Evolutionary conservation across 768 basidiomycete species (phyloP).

Genomic region (Neoboletus subvelutipes): DNA sequence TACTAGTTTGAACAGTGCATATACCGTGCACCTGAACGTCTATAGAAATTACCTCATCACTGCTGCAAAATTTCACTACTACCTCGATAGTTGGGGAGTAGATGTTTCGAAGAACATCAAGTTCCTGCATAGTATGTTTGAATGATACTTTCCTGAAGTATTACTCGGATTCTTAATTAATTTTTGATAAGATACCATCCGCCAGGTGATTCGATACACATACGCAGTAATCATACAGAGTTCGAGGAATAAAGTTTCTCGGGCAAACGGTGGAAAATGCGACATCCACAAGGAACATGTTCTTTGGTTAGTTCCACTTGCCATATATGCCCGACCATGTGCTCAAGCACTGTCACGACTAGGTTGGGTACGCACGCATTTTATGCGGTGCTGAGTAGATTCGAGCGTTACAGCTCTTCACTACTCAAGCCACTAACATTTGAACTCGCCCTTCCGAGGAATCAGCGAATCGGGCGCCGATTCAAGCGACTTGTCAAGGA

Average conservation of each 20-base stretch:
- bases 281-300: conserved; percentile 50
- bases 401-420: conserved; percentile 44
- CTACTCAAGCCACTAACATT: conserved; percentile 50
- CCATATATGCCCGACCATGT: background rate
- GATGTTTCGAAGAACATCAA: conserved; percentile 40
- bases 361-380: conserved; percentile 88
- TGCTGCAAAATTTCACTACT: conserved; percentile 85
- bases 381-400: conserved; percentile 56
- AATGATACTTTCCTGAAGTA: background rate
- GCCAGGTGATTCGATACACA: conserved; percentile 57
- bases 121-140: conserved; percentile 56
- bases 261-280: conserved; percentile 38
- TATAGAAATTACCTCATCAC: conserved; percentile 83
- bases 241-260: conserved; percentile 40
- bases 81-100: conserved; percentile 63
- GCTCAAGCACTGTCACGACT: conserved; percentile 2
- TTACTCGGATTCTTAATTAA: background rate
- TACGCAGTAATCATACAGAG: conserved; percentile 53
- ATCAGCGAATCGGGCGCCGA: conserved; percentile 41
- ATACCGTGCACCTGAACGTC: conserved; percentile 73
- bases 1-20: conserved; percentile 57
- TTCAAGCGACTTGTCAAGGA: conserved; percentile 48
- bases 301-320: conserved; percentile 53
- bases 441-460: conserved; percentile 49
- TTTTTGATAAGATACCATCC: conserved; percentile 52